Conservation (phyloP, 2,329 filamentous ascomycete genomes). For the Paecilomyces niveus region DNA sequence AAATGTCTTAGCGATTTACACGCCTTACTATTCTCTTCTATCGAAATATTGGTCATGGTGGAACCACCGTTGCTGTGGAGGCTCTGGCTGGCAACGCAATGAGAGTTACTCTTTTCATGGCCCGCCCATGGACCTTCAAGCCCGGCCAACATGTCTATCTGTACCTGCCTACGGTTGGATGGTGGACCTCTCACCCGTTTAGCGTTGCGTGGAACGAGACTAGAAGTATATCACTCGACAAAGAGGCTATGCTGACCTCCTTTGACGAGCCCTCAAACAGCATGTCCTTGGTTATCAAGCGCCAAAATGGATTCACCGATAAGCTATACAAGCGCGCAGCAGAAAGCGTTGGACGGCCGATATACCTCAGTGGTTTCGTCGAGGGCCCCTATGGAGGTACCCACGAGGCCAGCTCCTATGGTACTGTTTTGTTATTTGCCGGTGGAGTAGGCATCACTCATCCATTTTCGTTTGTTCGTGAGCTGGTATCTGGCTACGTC, state of each 20-base stretch:
- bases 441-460: conserved; percentile 88
- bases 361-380: conserved; percentile 42
- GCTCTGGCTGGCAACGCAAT: conserved; percentile 58
- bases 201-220: conserved; percentile 64
- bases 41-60: conserved; percentile 28
- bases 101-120: conserved; percentile 59
- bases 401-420: conserved; percentile 80
- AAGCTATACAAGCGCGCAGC: conserved; percentile 62
- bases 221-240: conserved; percentile 30
- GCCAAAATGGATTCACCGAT: conserved; percentile 74
- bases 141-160: conserved; percentile 66
- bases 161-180: conserved; percentile 54
- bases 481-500: conserved; percentile 60
- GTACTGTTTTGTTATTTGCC: conserved; percentile 79
- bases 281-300: conserved; percentile 73
- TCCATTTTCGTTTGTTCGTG: conserved; percentile 73
- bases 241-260: conserved; percentile 26
- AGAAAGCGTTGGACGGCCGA: conserved; percentile 37
- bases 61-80: conserved; percentile 56
- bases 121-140: conserved; percentile 53
- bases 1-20: neutral
- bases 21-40: conserved; percentile 3
- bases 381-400: conserved; percentile 62
- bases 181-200: conserved; percentile 67
- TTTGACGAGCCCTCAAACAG: conserved; percentile 44